Evolutionary conservation across 2,329 filamentous ascomycete genomes (phyloP).

Genomic region (Aureobasidium sp.): DNA sequence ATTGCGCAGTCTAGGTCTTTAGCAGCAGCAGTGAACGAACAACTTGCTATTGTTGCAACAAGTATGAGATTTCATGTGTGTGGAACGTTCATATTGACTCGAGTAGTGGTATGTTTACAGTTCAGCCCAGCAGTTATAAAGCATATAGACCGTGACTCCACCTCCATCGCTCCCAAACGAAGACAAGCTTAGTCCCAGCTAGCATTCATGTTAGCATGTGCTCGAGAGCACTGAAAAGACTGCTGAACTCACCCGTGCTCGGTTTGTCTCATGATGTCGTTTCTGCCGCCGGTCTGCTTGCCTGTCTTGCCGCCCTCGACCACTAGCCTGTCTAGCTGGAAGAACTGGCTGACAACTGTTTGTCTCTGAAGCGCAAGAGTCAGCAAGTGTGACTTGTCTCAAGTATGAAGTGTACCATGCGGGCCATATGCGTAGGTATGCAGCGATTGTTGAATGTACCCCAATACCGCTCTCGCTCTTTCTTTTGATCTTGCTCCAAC

Average conservation of each 20-base stretch:
- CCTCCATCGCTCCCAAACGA: not conserved
- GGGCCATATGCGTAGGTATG: not conserved
- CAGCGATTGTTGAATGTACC: not conserved
- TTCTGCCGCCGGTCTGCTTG: conserved; percentile 60
- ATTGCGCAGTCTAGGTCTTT: not conserved
- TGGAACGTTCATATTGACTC: not conserved
- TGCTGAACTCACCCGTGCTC: conserved; percentile 58
- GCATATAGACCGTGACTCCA: conserved; percentile 12
- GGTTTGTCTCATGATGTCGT: conserved; percentile 65
- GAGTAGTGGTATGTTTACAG: conserved; percentile 9
- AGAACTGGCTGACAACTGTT: conserved; percentile 91
- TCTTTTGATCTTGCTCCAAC: not conserved
- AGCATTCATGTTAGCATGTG: not conserved
- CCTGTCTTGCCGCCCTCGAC: conserved; percentile 80
- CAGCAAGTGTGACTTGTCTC: conserved; percentile 23
- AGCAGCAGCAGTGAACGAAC: not conserved
- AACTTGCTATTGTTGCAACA: not conserved
- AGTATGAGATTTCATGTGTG: not conserved
- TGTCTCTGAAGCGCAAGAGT: conserved; percentile 61
- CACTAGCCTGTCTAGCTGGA: conserved; percentile 81
- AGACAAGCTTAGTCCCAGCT: conserved; percentile 6
- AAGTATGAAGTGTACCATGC: not conserved
- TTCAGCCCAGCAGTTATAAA: conserved; percentile 3
- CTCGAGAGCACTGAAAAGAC: not conserved
- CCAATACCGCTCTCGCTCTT: not conserved